These are phyloP conservation scores for Pachysandra terminalis DNA, from an alignment of 164 flowering plant genomes.

Conservation along the genomic window DNA sequence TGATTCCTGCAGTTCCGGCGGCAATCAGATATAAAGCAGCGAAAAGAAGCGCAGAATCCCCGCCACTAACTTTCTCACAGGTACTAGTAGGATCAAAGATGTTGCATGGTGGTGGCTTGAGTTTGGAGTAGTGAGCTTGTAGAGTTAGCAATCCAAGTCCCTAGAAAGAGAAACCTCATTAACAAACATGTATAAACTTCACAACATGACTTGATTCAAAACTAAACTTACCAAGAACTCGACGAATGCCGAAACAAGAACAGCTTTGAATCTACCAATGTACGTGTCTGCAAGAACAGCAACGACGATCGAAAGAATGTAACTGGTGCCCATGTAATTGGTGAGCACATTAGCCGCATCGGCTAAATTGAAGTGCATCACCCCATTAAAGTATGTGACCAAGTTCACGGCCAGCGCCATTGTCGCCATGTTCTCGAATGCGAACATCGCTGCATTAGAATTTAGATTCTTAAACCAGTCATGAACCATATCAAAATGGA, in stretches of 20 bases:
- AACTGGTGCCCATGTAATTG: constrained; percentile 52
- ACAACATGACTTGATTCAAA: not conserved
- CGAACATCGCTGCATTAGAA: constrained; percentile 36
- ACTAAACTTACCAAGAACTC: constrained; percentile 53
- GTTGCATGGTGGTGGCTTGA: constrained; percentile 46
- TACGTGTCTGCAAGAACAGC: constrained; percentile 56
- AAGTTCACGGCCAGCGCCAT: constrained; percentile 50
- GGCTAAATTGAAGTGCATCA: constrained; percentile 51
- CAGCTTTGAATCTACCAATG: constrained; percentile 51
- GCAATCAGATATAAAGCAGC: constrained; percentile 47
- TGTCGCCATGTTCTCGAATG: constrained; percentile 49
- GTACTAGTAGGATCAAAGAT: constrained; percentile 23
- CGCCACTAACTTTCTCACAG: constrained; percentile 33
- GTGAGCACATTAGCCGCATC: constrained; percentile 62
- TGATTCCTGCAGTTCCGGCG: constrained; percentile 47
- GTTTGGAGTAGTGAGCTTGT: constrained; percentile 56
- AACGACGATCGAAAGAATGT: constrained; percentile 41
- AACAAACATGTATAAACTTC: no score
- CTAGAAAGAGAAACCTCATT: constrained; percentile 16
- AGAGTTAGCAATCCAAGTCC: constrained; percentile 49
- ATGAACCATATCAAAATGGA: no score
- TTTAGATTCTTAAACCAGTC: not conserved
- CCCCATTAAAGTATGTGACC: constrained; percentile 52
- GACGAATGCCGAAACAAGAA: constrained; percentile 26
- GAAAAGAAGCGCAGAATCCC: constrained; percentile 39